These are phyloP conservation scores for Mycena epipterygia DNA, from an alignment of 768 basidiomycete genomes.

Conservation along the genomic window DNA sequence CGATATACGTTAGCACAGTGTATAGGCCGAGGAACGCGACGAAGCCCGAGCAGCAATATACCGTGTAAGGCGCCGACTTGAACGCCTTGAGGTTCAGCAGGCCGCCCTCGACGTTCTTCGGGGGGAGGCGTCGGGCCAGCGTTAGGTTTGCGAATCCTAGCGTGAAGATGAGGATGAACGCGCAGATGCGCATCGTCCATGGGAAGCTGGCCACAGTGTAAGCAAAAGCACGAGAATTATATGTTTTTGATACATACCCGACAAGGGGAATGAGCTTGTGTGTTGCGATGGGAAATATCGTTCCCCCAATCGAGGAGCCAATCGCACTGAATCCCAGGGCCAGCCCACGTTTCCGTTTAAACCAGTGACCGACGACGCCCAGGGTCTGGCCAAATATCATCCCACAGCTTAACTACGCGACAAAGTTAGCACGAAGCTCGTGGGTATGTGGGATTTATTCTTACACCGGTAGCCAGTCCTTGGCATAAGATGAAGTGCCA, in stretches of 20 bases:
- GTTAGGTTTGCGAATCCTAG: slow-evolving; percentile 65
- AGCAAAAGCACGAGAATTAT: background rate
- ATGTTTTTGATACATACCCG: slow-evolving; percentile 55
- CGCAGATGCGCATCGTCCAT: slow-evolving; percentile 79
- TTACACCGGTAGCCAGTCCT: slow-evolving; percentile 18
- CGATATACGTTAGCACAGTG: slow-evolving; percentile 75
- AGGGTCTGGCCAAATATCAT: slow-evolving; percentile 65
- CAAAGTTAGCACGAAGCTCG: background rate
- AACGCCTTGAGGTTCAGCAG: slow-evolving; percentile 64
- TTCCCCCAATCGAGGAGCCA: slow-evolving; percentile 74
- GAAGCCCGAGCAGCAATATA: slow-evolving; percentile 65
- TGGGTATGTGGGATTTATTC: slow-evolving; percentile 36
- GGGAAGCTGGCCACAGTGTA: slow-evolving; percentile 60
- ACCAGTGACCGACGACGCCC: slow-evolving; percentile 74
- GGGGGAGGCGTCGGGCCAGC: slow-evolving; percentile 64
- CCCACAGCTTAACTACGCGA: slow-evolving; percentile 49
- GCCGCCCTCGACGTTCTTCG: slow-evolving; percentile 63
- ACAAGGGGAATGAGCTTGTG: slow-evolving; percentile 64
- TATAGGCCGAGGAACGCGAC: slow-evolving; percentile 73
- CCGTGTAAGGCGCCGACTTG: slow-evolving; percentile 59
- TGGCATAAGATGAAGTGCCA: slow-evolving; percentile 30
- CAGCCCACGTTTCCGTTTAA: slow-evolving; percentile 64
- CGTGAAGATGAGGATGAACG: slow-evolving; percentile 64
- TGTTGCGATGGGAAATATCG: slow-evolving; percentile 69
- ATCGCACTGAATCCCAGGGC: slow-evolving; percentile 68